Evolutionary conservation across 2,329 filamentous ascomycete genomes (phyloP).

Genomic region (Monosporascus ibericus): DNA sequence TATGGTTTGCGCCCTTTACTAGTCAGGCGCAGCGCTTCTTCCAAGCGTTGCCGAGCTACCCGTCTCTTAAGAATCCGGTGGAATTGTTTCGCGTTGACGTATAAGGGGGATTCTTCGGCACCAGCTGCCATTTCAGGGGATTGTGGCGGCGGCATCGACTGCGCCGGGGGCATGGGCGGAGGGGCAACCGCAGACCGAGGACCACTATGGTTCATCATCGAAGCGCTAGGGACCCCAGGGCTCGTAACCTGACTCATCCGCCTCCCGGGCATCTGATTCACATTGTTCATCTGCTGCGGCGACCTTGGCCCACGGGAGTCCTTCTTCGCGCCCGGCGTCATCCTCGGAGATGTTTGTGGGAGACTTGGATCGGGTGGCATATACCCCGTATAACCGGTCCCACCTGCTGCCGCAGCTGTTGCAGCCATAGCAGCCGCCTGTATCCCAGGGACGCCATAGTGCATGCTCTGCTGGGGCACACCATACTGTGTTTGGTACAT

Average conservation of each 20-base stretch:
- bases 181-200: slow-evolving; percentile 45
- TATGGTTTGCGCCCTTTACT: slow-evolving; percentile 96
- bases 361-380: slow-evolving; percentile 65
- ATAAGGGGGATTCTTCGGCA: slow-evolving; percentile 85
- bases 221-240: slow-evolving; percentile 66
- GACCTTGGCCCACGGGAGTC: slow-evolving; percentile 70
- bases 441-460: slow-evolving; percentile 76
- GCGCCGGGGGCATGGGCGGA: slow-evolving; percentile 55
- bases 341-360: slow-evolving; percentile 69
- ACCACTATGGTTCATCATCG: slow-evolving; percentile 66
- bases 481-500: slow-evolving; percentile 77
- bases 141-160: slow-evolving; percentile 61
- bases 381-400: slow-evolving; percentile 59
- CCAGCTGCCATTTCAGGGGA: slow-evolving; percentile 73
- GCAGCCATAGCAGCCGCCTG: slow-evolving; percentile 90
- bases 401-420: slow-evolving; percentile 84
- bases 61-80: slow-evolving; percentile 93
- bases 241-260: slow-evolving; percentile 74
- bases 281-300: slow-evolving; percentile 63
- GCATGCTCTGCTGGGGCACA: slow-evolving; percentile 68
- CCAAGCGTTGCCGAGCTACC: slow-evolving; percentile 86
- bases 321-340: slow-evolving; percentile 62
- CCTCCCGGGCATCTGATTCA: slow-evolving; percentile 54
- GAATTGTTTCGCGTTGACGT: slow-evolving; percentile 98
- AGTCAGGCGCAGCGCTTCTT: slow-evolving; percentile 85